Evolutionary conservation across 108 stramenopile species (phyloP).

Genomic region (Cyclotella sp.): DNA sequence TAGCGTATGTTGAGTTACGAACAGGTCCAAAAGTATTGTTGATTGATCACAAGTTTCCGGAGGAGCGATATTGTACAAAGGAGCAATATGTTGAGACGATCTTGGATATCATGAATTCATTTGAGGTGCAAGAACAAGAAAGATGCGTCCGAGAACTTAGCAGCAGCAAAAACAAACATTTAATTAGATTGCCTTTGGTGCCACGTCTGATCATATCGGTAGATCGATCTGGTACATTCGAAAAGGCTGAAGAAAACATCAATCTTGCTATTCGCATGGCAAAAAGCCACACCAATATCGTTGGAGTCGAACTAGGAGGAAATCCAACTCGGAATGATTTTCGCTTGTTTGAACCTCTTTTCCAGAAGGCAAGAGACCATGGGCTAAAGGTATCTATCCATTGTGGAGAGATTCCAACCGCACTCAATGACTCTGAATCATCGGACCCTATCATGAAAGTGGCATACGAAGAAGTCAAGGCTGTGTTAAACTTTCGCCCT

Average conservation of each 20-base stretch:
- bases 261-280: slow-evolving; percentile 61
- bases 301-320: slow-evolving; percentile 92
- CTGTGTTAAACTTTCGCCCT: slow-evolving; percentile 64
- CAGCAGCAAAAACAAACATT: slow-evolving; percentile 3
- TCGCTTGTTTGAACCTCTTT: slow-evolving; percentile 51
- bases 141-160: slow-evolving; percentile 31
- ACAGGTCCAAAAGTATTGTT: slow-evolving; percentile 81
- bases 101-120: slow-evolving; percentile 55
- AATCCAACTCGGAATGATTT: slow-evolving; percentile 78
- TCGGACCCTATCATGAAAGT: neutral
- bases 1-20: slow-evolving; percentile 84
- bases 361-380: slow-evolving; percentile 58
- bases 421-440: neutral
- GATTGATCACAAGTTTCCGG: neutral
- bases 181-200: slow-evolving; percentile 49
- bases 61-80: slow-evolving; percentile 40
- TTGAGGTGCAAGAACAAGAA: slow-evolving; percentile 50
- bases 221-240: slow-evolving; percentile 60
- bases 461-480: slow-evolving; percentile 41
- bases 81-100: slow-evolving; percentile 70
- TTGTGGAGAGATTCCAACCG: slow-evolving; percentile 73
- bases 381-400: slow-evolving; percentile 76
- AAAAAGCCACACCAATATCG: slow-evolving; percentile 50
- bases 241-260: slow-evolving; percentile 59
- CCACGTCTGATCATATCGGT: slow-evolving; percentile 76